Evolutionary conservation across 345 rosid genomes (phyloP).

Genomic region (Anastatica hierochuntica): DNA sequence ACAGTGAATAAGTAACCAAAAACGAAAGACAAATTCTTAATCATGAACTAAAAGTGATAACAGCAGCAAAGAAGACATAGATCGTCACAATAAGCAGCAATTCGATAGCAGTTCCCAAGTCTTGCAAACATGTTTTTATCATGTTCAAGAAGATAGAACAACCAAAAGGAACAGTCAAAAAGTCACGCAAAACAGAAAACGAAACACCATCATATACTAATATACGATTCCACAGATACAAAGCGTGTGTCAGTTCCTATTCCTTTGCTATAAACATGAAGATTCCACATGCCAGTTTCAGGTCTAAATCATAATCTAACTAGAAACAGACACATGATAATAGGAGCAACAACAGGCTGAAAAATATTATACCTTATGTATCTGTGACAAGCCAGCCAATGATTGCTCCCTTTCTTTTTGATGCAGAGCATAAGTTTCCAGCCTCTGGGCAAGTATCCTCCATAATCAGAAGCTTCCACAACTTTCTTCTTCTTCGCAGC

Average conservation of each 20-base stretch:
- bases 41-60: not conserved
- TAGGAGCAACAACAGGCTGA: not conserved
- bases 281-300: not conserved
- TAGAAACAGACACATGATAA: not conserved
- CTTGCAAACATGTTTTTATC: not conserved
- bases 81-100: not conserved
- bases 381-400: slow-evolving; percentile 47
- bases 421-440: slow-evolving; percentile 66
- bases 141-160: not conserved
- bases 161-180: not conserved
- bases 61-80: slow-evolving; percentile 1
- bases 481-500: slow-evolving; percentile 53
- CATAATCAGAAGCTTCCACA: slow-evolving; percentile 43
- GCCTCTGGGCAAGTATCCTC: slow-evolving; percentile 43
- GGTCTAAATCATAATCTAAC: slow-evolving; percentile 1
- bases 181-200: not conserved
- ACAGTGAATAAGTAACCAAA: not conserved
- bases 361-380: slow-evolving; percentile 50
- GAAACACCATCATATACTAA: slow-evolving; percentile 5
- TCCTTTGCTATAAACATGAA: not conserved
- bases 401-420: slow-evolving; percentile 33
- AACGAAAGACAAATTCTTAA: not conserved
- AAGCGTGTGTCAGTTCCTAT: not conserved
- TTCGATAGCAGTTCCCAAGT: too few species aligned
- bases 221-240: too few species aligned